A percentile compares a stretch with the other conserved stretches of the same genome.
phyloP scores from a whole-genome alignment of 371 early-diverging fungal species.

The Choanephora cucurbitarum region DNA sequence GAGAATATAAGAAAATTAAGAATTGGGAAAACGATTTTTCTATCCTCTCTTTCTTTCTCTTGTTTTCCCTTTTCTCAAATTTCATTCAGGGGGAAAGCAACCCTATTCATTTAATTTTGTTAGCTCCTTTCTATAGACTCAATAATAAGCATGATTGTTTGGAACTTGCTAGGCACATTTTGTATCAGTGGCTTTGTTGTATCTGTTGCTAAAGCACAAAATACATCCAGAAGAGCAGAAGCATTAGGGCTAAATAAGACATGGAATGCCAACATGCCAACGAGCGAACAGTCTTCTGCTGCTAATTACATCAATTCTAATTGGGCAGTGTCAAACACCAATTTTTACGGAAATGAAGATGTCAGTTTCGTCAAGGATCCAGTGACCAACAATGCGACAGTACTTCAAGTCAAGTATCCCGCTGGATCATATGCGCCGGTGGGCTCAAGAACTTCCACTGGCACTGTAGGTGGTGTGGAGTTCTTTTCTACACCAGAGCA shows the following conservation, averaged over 20 bases:
- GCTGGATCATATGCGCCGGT: conserved; percentile 27
- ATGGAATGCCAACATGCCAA: conserved; percentile 38
- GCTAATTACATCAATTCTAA: conserved; percentile 12
- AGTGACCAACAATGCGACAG: conserved; percentile 4
- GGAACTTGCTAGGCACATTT: background rate
- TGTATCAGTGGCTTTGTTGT: background rate
- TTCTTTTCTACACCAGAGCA: conserved; percentile 49
- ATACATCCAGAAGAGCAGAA: conserved; percentile 20
- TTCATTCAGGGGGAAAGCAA: no score
- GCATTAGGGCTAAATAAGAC: conserved; percentile 34
- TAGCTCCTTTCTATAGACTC: no score
- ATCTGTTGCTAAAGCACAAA: conserved; percentile 2
- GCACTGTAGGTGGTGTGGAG: conserved; percentile 51
- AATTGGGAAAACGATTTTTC: background rate
- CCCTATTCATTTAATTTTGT: no score
- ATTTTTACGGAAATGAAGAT: conserved; percentile 16
- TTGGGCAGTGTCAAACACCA: conserved; percentile 16
- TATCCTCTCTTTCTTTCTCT: conserved; percentile 1
- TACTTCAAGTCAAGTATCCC: conserved; percentile 21
- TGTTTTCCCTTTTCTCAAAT: background rate
- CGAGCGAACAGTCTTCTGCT: background rate
- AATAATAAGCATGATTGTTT: background rate
- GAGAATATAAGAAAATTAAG: conserved; percentile 6
- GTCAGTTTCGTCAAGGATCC: conserved; percentile 17
- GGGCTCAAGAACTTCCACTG: conserved; percentile 30